Percentiles rank a stretch among this genome's conserved stretches.
Evolutionary conservation across 768 basidiomycete species (phyloP).

Genomic region (Boletus sensibilis): DNA sequence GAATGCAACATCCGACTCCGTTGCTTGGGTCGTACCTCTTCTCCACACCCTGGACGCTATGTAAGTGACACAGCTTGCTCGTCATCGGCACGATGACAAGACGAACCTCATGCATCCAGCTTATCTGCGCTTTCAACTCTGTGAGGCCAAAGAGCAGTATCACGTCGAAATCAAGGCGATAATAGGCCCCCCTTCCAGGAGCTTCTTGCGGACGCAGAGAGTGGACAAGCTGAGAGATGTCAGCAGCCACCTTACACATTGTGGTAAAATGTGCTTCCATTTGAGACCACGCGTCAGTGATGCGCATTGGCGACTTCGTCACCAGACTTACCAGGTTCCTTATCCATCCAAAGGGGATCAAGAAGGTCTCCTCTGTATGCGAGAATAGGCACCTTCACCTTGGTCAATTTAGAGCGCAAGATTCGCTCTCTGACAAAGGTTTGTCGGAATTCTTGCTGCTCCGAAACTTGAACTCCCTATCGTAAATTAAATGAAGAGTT

Average conservation of each 20-base stretch:
- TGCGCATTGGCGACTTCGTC: too few species aligned
- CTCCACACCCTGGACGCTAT: slow-evolving; percentile 18
- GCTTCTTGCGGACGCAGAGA: not conserved
- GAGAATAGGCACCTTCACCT: slow-evolving; percentile 1
- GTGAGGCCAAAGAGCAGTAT: slow-evolving; percentile 42
- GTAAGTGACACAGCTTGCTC: not conserved
- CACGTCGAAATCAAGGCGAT: slow-evolving; percentile 30
- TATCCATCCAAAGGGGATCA: slow-evolving; percentile 13
- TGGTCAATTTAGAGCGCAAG: not conserved
- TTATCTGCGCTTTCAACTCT: slow-evolving; percentile 45
- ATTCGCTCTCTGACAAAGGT: not conserved
- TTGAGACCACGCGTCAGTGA: not conserved
- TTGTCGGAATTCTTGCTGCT: slow-evolving; percentile 20
- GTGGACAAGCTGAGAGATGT: slow-evolving; percentile 5
- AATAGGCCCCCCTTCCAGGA: slow-evolving; percentile 6
- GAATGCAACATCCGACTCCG: not conserved
- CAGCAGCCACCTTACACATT: slow-evolving; percentile 11
- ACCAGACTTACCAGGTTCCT: slow-evolving; percentile 7
- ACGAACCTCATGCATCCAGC: slow-evolving; percentile 37
- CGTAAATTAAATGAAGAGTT: not conserved
- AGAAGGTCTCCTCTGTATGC: slow-evolving; percentile 15
- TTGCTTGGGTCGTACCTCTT: slow-evolving; percentile 3
- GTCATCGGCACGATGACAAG: not conserved
- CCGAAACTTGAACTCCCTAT: slow-evolving; percentile 17
- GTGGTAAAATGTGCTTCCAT: slow-evolving; percentile 5